Evolutionary conservation across 257 asterid species (phyloP), one percentile per base, ranked within the genome.

Genomic region (Nicotiana knightiana): DNA sequence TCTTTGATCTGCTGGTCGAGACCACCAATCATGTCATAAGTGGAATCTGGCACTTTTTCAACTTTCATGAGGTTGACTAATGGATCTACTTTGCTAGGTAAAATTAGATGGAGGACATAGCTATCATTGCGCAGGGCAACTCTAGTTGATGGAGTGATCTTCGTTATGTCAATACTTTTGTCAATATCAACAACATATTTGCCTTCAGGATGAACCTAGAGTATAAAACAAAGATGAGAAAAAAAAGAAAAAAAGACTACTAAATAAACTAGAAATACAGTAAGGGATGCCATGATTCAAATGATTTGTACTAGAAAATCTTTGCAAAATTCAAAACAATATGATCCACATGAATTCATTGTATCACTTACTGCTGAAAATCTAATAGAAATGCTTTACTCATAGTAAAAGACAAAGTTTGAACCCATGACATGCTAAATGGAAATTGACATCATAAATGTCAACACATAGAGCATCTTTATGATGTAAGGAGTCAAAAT

Each of bases 11-110:
- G 98, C 89, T 93, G 97, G 86, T 95, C 98, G 58, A 95, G 97
- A 64, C 98, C 97, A 86, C 99, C 99, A 87, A 95, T 95, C 99
- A 95, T 95, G 91, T 95, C 98, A 86, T 93, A 95, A 18, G 99
- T 93, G 83, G 98, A 95, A 83, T 95, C 97, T 0, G 98, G 98
- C 76, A 95, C 99, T 85, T 95, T 95, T 65, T 95, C 99, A 70
- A 95, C 99, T 90, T 95, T 92, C 99, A 95, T 93, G 58, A 95
- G 97, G 83, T 95, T 95, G 87, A 95, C 97, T 86, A 93, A 82
- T 0, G 98, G 97, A 91, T 95, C 97, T 76, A 93, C 97, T 90
- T 95, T 93, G 86, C 97, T 93, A 4, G 99, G 97, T 55, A 95
- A 89, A 79, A 95, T 83, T 87, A 95, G 89, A 90, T 95, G 99